Percentiles rank a stretch among this genome's conserved stretches.
phyloP scores from a whole-genome alignment of 441 rosid genomes.

The Jatropha multifida region DNA sequence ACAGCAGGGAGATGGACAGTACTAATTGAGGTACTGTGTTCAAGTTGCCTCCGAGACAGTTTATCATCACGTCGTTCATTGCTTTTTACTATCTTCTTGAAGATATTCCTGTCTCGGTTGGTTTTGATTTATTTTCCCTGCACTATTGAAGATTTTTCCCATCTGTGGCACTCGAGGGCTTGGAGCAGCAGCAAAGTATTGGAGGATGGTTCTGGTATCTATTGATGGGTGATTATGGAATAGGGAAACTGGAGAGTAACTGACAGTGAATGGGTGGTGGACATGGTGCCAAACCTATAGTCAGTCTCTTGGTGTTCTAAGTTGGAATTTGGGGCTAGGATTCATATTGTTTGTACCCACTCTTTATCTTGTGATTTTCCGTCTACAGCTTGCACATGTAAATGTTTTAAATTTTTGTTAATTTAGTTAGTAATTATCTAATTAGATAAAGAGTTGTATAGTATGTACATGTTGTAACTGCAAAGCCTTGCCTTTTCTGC shows the following conservation, averaged over 20 bases:
- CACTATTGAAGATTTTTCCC: constrained; percentile 30
- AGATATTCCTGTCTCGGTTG: constrained; percentile 55
- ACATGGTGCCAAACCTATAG: constrained; percentile 17
- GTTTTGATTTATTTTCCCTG: constrained; percentile 40
- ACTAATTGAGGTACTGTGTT: constrained; percentile 44
- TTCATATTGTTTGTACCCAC: constrained; percentile 5
- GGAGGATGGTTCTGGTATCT: constrained; percentile 35
- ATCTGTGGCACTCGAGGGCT: constrained; percentile 43
- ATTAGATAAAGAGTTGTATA: neutral
- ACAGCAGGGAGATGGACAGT: constrained; percentile 58
- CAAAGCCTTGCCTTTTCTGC: neutral
- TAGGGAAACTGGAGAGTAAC: constrained; percentile 20
- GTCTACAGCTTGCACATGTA: constrained; percentile 14
- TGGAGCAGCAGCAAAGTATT: constrained; percentile 33
- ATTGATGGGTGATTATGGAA: constrained; percentile 27
- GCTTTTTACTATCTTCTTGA: constrained; percentile 40
- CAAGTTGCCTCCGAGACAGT: constrained; percentile 60
- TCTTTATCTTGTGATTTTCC: constrained; percentile 3
- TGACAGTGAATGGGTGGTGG: constrained; percentile 26
- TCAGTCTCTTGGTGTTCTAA: constrained; percentile 18
- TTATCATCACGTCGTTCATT: constrained; percentile 37
- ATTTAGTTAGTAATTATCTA: neutral
- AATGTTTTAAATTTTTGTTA: neutral
- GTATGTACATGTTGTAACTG: neutral
- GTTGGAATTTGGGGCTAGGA: constrained; percentile 19